phyloP scores from a whole-genome alignment of 805 yeast genomes.

The Saitoella complicata region DNA sequence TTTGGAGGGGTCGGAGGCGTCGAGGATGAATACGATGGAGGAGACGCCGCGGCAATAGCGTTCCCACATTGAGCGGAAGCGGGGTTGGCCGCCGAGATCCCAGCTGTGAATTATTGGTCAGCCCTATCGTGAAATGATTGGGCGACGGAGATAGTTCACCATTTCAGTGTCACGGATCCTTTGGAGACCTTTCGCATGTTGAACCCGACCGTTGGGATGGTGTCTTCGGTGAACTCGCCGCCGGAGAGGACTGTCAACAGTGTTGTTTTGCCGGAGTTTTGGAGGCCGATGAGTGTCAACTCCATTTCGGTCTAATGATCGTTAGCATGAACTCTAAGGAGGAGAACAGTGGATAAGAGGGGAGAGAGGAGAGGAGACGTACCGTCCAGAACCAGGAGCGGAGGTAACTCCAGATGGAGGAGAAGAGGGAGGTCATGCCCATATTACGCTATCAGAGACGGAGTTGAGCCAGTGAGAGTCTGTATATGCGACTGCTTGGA shows the following conservation, averaged over 20 bases:
- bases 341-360: too few species aligned
- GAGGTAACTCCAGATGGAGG: too few species aligned
- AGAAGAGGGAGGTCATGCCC: too few species aligned
- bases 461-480: too few species aligned
- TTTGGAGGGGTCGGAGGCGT: slow-evolving; percentile 21
- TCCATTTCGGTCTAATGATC: slow-evolving; percentile 16
- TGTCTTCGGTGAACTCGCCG: slow-evolving; percentile 20
- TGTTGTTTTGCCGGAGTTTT: slow-evolving; percentile 25
- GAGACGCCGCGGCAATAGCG: slow-evolving; percentile 23
- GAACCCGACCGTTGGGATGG: slow-evolving; percentile 26
- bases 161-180: slow-evolving; percentile 23
- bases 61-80: slow-evolving; percentile 26
- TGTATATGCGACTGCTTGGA: too few species aligned
- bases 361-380: too few species aligned
- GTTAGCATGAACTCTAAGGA: too few species aligned
- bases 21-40: slow-evolving; percentile 23
- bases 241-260: slow-evolving; percentile 18
- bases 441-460: too few species aligned
- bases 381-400: too few species aligned
- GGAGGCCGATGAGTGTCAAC: slow-evolving; percentile 22
- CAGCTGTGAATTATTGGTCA: slow-evolving; percentile 14
- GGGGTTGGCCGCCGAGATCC: slow-evolving; percentile 27
- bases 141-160: slow-evolving; percentile 13
- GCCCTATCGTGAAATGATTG: background rate
- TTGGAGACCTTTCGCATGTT: slow-evolving; percentile 22